Conservation (phyloP, 805 yeast species). For the Barnettozyma sucrosica region DNA sequence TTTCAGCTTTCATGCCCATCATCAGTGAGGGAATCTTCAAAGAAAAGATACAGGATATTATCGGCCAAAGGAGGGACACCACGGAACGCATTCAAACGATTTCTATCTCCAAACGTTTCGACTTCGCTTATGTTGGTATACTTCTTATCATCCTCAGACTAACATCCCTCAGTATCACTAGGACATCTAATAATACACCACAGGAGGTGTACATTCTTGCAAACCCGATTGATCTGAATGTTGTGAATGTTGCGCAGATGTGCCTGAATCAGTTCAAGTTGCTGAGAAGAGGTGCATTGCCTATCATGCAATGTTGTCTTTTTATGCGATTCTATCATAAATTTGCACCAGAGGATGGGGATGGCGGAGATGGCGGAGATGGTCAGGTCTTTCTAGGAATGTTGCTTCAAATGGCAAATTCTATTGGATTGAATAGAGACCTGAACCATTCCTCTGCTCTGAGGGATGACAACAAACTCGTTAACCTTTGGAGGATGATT, state of each 20-base stretch:
- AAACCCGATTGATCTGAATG: slow-evolving; percentile 41
- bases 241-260: slow-evolving; percentile 43
- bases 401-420: slow-evolving; percentile 48
- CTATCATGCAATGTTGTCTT: slow-evolving; percentile 49
- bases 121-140: slow-evolving; percentile 23
- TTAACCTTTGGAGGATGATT: slow-evolving; percentile 49
- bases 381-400: slow-evolving; percentile 48
- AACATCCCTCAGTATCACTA: slow-evolving; percentile 17
- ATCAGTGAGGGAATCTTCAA: slow-evolving; percentile 16
- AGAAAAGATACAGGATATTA: slow-evolving; percentile 13
- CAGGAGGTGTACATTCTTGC: slow-evolving; percentile 33
- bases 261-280: slow-evolving; percentile 53
- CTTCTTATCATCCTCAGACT: slow-evolving; percentile 21
- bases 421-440: slow-evolving; percentile 55
- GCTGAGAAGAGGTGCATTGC: slow-evolving; percentile 41
- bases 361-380: slow-evolving; percentile 53
- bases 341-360: slow-evolving; percentile 55
- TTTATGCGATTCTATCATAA: slow-evolving; percentile 46
- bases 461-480: slow-evolving; percentile 23
- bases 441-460: slow-evolving; percentile 33
- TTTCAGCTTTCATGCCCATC: slow-evolving; percentile 26
- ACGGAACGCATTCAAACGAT: slow-evolving; percentile 8
- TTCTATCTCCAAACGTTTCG: slow-evolving; percentile 19
- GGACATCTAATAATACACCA: slow-evolving; percentile 15
- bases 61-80: slow-evolving; percentile 12